These are phyloP conservation scores for Coemansia sp. DNA, from an alignment of 192 early-diverging fungal genomes.

Conservation along the genomic window DNA sequence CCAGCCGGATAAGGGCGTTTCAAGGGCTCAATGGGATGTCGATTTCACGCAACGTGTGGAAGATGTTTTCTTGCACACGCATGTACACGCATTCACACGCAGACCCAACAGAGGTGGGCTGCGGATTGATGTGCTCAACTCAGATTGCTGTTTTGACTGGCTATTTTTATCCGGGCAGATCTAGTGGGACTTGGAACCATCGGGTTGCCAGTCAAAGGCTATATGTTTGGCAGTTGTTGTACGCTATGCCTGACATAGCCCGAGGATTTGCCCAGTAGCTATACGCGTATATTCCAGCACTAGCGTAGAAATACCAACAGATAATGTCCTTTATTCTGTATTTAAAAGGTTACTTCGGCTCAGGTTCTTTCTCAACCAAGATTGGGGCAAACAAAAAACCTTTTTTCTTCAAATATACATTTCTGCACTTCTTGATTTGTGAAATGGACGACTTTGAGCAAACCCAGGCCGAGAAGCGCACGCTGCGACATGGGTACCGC, in stretches of 20 bases:
- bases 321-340: too few species aligned
- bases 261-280: too few species aligned
- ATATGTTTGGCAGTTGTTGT: not conserved
- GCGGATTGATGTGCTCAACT: not conserved
- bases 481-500: slow-evolving; percentile 44
- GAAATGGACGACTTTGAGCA: slow-evolving; percentile 16
- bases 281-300: too few species aligned
- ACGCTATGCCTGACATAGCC: not conserved
- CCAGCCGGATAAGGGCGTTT: not conserved
- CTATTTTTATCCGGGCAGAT: not conserved
- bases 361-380: too few species aligned
- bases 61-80: too few species aligned
- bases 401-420: not conserved
- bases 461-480: slow-evolving; percentile 18
- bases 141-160: not conserved
- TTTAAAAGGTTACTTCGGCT: too few species aligned
- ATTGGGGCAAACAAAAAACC: not conserved
- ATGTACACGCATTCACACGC: not conserved
- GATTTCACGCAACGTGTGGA: too few species aligned
- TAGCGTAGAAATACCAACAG: too few species aligned
- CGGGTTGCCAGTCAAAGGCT: not conserved
- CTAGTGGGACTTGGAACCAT: not conserved
- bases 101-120: not conserved
- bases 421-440: not conserved
- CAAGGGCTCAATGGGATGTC: too few species aligned